phyloP scores from a whole-genome alignment of 495 filamentous ascomycete species.

The Beverwykella pulmonaria region DNA sequence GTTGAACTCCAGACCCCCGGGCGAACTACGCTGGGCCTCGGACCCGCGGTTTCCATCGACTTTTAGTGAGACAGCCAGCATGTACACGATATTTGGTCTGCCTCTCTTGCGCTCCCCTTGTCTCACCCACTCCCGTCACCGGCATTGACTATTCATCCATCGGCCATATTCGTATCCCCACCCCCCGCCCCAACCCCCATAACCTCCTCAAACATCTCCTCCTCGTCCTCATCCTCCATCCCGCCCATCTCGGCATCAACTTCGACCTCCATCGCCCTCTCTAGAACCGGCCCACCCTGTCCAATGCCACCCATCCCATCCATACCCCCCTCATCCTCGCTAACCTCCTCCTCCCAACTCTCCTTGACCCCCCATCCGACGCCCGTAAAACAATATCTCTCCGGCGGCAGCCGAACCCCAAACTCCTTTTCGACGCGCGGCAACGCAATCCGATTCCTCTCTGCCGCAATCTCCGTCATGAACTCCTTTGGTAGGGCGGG shows the following conservation, averaged over 20 bases:
- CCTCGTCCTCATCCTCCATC: slow-evolving; percentile 35
- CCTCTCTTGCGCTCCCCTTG: too few species aligned
- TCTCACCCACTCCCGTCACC: background rate
- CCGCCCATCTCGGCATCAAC: slow-evolving; percentile 24
- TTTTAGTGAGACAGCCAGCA: background rate
- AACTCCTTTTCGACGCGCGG: slow-evolving; percentile 73
- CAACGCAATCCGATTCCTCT: slow-evolving; percentile 78
- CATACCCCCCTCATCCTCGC: slow-evolving; percentile 61
- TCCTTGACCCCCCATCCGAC: slow-evolving; percentile 81
- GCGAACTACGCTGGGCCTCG: background rate
- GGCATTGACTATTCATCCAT: slow-evolving; percentile 42
- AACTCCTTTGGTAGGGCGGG: slow-evolving; percentile 79
- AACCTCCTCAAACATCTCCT: slow-evolving; percentile 40
- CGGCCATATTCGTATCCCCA: slow-evolving; percentile 52
- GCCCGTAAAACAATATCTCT: slow-evolving; percentile 89
- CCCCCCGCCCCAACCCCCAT: slow-evolving; percentile 27
- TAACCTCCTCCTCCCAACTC: slow-evolving; percentile 62
- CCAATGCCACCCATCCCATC: background rate
- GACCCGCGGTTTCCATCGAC: background rate
- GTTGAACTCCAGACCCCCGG: background rate
- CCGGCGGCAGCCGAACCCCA: slow-evolving; percentile 82
- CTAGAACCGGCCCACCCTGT: slow-evolving; percentile 7
- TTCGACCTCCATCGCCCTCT: slow-evolving; percentile 14
- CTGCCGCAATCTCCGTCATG: slow-evolving; percentile 76
- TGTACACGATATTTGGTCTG: background rate